Percentiles rank a stretch among this genome's conserved stretches.
These are phyloP conservation scores for Rosa persica DNA, from an alignment of 306 rosid genomes.

Conservation along the genomic window DNA sequence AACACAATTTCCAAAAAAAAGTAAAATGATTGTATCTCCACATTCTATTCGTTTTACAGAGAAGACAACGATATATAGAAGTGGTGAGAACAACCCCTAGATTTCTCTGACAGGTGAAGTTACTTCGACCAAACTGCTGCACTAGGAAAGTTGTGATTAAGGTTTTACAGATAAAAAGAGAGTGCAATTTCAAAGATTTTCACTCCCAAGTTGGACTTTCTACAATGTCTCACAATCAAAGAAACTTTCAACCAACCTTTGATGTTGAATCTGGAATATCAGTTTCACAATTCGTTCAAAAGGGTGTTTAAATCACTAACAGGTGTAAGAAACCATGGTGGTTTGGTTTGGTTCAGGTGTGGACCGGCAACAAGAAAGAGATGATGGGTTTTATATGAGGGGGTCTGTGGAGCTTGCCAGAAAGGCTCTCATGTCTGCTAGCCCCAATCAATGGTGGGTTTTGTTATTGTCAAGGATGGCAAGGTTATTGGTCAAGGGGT, in stretches of 20 bases:
- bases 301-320: conserved; percentile 23
- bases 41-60: neutral
- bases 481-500: conserved; percentile 77
- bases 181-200: conserved; percentile 36
- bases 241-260: conserved; percentile 14
- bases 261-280: conserved; percentile 4
- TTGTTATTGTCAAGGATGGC: conserved; percentile 75
- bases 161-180: neutral
- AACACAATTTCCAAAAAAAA: neutral
- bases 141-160: neutral
- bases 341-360: conserved; percentile 25
- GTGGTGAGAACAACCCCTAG: neutral
- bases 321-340: conserved; percentile 12
- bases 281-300: conserved; percentile 27
- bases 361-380: conserved; percentile 23
- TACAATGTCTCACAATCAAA: conserved; percentile 16
- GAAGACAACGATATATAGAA: neutral
- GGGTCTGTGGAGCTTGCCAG: conserved; percentile 68
- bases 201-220: conserved; percentile 26
- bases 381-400: conserved; percentile 64
- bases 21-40: neutral
- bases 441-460: conserved; percentile 89
- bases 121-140: neutral
- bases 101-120: neutral
- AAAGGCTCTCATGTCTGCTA: conserved; percentile 50